These are phyloP conservation scores for Pogostemon cablin DNA, from an alignment of 257 asterid species.

Conservation along the genomic window DNA sequence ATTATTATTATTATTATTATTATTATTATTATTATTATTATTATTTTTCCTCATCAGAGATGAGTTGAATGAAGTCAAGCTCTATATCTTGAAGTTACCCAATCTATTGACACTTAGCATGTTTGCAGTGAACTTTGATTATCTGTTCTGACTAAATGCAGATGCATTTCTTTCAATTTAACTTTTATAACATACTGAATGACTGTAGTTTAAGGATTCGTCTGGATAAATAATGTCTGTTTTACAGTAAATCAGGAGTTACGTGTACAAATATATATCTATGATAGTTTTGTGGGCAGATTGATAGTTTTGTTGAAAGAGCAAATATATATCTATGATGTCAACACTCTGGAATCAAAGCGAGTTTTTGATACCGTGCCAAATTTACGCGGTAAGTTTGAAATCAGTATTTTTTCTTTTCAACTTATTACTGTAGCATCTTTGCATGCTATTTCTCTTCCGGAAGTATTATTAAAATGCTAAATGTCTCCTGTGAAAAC, in stretches of 20 bases:
- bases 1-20: neutral
- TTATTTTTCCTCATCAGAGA: neutral
- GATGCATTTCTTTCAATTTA: slow-evolving; percentile 1
- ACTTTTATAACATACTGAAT: slow-evolving; percentile 1
- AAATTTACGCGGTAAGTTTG: slow-evolving; percentile 68
- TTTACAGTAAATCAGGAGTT: slow-evolving; percentile 16
- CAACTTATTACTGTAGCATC: slow-evolving; percentile 6
- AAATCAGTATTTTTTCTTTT: slow-evolving; percentile 5
- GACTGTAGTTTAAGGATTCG: slow-evolving; percentile 22
- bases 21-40: neutral
- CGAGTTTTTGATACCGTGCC: slow-evolving; percentile 83
- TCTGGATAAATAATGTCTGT: slow-evolving; percentile 27
- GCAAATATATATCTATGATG: slow-evolving; percentile 79
- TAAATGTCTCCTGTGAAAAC: neutral
- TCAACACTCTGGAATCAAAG: slow-evolving; percentile 64
- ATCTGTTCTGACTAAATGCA: slow-evolving; percentile 13
- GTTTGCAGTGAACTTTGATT: slow-evolving; percentile 7
- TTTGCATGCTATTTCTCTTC: neutral
- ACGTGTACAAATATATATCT: slow-evolving; percentile 57
- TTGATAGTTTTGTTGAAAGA: slow-evolving; percentile 79
- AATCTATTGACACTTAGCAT: neutral
- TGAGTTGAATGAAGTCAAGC: slow-evolving; percentile 13
- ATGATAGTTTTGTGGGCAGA: slow-evolving; percentile 88
- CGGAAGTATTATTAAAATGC: neutral
- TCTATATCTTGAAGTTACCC: neutral